Evolutionary conservation across 139 green algal genomes (phyloP).

Genomic region (Haematococcus lacustris): DNA sequence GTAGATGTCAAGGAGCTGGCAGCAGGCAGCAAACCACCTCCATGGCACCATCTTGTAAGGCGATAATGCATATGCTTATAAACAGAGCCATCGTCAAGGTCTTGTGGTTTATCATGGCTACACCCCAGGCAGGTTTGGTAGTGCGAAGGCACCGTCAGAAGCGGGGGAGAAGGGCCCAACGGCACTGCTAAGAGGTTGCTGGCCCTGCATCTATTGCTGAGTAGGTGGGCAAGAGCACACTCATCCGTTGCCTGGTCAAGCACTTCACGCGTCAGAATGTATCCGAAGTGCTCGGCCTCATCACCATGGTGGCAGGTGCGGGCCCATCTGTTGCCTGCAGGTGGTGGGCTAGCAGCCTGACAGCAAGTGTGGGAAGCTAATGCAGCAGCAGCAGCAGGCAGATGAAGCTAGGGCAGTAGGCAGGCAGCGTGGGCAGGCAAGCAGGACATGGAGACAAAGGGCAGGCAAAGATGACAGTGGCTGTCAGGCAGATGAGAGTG

Average conservation of each 20-base stretch:
- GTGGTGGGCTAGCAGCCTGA: too few species aligned
- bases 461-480: too few species aligned
- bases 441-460: too few species aligned
- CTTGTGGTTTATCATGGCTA: neutral
- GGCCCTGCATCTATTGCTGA: neutral
- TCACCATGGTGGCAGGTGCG: constrained; percentile 66
- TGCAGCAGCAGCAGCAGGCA: too few species aligned
- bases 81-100: neutral
- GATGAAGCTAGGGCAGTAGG: too few species aligned
- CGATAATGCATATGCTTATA: neutral
- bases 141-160: neutral
- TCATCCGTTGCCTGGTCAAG: constrained; percentile 92
- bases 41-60: neutral
- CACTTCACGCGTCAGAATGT: constrained; percentile 93
- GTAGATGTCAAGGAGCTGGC: neutral
- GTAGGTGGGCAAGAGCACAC: constrained; percentile 84
- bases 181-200: neutral
- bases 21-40: neutral
- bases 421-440: too few species aligned
- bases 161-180: neutral
- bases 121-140: neutral
- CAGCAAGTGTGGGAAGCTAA: constrained; percentile 1
- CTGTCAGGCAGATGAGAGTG: too few species aligned
- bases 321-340: neutral
- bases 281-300: constrained; percentile 76